Conservation (phyloP, 2,329 filamentous ascomycete species). For the Rutstroemia sp. region DNA sequence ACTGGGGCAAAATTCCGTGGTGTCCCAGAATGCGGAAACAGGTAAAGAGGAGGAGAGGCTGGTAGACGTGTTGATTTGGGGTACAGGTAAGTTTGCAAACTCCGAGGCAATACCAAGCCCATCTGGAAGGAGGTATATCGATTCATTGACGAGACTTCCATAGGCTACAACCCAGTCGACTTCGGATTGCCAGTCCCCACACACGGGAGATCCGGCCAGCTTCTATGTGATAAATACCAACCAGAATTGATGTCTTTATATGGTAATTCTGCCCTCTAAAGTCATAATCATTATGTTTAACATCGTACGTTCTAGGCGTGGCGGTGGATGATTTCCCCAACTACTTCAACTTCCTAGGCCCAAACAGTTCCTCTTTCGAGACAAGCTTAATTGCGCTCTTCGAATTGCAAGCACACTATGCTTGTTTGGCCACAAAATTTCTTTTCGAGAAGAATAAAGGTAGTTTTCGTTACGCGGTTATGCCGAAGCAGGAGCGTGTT, state of each 20-base stretch:
- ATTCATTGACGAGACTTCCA: background rate
- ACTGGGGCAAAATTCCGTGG: background rate
- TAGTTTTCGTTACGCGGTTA: background rate
- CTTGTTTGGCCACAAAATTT: background rate
- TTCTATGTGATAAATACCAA: slow-evolving; percentile 1
- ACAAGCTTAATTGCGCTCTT: background rate
- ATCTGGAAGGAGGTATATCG: background rate
- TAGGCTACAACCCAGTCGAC: background rate
- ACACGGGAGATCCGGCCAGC: background rate
- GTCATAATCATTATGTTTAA: background rate
- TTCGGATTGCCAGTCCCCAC: background rate
- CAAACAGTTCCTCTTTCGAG: background rate
- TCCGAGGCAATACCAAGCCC: no score
- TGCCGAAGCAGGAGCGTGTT: background rate
- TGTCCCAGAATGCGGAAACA: background rate
- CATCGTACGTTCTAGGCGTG: background rate
- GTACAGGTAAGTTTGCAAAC: background rate
- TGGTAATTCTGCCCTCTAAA: background rate
- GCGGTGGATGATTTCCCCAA: slow-evolving; percentile 1
- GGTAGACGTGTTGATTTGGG: background rate
- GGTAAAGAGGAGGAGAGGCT: background rate
- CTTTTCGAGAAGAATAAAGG: background rate
- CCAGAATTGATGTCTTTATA: background rate
- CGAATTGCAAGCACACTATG: background rate
- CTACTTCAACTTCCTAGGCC: background rate